Evolutionary conservation across 208 protist species (phyloP).

Genomic region (Wallacemonas collosoma): DNA sequence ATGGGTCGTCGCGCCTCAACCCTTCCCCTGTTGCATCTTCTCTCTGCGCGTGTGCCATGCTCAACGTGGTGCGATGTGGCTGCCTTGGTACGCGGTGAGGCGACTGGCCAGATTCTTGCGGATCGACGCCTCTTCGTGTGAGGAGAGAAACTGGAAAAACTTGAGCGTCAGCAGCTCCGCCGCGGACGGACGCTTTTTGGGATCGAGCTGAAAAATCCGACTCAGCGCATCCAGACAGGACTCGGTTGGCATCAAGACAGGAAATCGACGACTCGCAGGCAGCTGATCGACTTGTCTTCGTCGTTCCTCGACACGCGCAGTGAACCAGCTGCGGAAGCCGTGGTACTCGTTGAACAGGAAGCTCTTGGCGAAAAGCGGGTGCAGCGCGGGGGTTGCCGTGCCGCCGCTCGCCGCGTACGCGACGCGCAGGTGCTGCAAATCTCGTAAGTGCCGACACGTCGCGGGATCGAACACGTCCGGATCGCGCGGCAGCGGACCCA

Average conservation of each 20-base stretch:
- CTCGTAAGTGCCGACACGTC: slow-evolving; percentile 46
- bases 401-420: slow-evolving; percentile 13
- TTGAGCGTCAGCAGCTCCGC: slow-evolving; percentile 78
- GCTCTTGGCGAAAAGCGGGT: slow-evolving; percentile 67
- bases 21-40: not conserved
- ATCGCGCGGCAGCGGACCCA: slow-evolving; percentile 55
- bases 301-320: slow-evolving; percentile 48
- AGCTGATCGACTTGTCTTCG: slow-evolving; percentile 19
- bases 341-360: slow-evolving; percentile 61
- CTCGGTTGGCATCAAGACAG: slow-evolving; percentile 45
- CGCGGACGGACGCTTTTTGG: slow-evolving; percentile 66
- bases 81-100: slow-evolving; percentile 26
- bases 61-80: slow-evolving; percentile 28
- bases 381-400: slow-evolving; percentile 22
- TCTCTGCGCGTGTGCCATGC: not conserved
- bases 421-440: slow-evolving; percentile 44
- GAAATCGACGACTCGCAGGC: not conserved
- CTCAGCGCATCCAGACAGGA: slow-evolving; percentile 77
- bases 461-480: slow-evolving; percentile 18
- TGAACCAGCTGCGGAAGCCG: slow-evolving; percentile 66
- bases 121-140: slow-evolving; percentile 21
- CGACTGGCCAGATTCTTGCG: slow-evolving; percentile 30
- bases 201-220: slow-evolving; percentile 75
- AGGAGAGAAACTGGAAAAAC: slow-evolving; percentile 57
- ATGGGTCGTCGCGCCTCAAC: not conserved